Evolutionary conservation across 371 early-diverging fungal species (phyloP).

Genomic region (Lichtheimia hyalospora): DNA sequence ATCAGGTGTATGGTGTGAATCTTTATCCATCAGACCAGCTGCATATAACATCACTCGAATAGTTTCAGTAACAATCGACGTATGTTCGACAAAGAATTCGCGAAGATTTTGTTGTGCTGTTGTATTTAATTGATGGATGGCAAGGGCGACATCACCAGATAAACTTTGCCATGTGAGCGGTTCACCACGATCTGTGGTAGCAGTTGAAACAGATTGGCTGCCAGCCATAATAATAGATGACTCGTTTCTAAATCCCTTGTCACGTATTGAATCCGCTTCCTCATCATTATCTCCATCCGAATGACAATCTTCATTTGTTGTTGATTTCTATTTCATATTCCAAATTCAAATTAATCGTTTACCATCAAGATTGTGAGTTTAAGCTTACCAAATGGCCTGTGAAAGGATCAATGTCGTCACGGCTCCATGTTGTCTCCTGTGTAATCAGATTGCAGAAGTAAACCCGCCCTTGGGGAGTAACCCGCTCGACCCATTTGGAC

Average conservation of each 20-base stretch:
- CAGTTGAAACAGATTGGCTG: slow-evolving; percentile 3
- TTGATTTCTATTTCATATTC: no score
- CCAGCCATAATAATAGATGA: not conserved
- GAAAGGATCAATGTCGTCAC: slow-evolving; percentile 36
- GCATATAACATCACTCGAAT: slow-evolving; percentile 85
- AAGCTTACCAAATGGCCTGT: slow-evolving; percentile 39
- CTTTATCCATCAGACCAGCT: slow-evolving; percentile 73
- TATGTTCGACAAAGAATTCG: slow-evolving; percentile 8
- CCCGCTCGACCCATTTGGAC: slow-evolving; percentile 58
- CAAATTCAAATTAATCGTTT: no score
- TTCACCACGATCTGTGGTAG: slow-evolving; percentile 6
- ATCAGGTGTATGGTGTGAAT: slow-evolving; percentile 61
- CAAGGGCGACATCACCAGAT: slow-evolving; percentile 55
- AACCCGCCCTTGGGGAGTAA: slow-evolving; percentile 56
- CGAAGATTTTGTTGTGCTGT: slow-evolving; percentile 56
- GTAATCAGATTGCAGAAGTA: slow-evolving; percentile 77
- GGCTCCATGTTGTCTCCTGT: slow-evolving; percentile 72
- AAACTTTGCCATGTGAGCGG: slow-evolving; percentile 58
- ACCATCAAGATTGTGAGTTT: not conserved
- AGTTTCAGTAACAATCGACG: slow-evolving; percentile 68
- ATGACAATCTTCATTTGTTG: no score
- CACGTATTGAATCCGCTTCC: slow-evolving; percentile 13
- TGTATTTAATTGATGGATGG: slow-evolving; percentile 65
- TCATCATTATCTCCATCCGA: not conserved
- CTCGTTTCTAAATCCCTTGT: not conserved